Evolutionary conservation across 495 filamentous ascomycete species (phyloP).

Genomic region (Lasiosphaeris hirsuta): DNA sequence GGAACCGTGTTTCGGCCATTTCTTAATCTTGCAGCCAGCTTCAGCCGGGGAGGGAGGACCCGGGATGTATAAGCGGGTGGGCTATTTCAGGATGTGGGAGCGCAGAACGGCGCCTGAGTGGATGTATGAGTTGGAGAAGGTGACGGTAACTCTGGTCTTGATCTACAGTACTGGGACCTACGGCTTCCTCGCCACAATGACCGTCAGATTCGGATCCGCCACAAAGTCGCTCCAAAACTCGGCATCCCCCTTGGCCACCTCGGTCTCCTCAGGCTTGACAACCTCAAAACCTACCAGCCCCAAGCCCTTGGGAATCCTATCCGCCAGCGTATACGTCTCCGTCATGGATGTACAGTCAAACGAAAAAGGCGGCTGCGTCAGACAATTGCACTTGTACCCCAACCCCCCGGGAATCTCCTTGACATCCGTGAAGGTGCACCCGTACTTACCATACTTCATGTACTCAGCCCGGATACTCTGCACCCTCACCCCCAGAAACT

Average conservation of each 20-base stretch:
- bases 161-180: no score
- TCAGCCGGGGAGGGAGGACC: no score
- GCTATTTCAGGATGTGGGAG: no score
- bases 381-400: conserved; percentile 3
- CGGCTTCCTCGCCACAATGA: neutral
- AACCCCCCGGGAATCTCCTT: conserved; percentile 25
- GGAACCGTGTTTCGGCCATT: no score
- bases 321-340: conserved; percentile 6
- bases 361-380: conserved; percentile 11
- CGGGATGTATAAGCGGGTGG: no score
- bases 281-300: conserved; percentile 22
- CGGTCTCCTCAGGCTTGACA: conserved; percentile 16
- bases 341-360: conserved; percentile 17
- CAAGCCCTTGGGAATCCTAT: conserved; percentile 13
- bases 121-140: no score
- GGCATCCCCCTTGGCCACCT: conserved; percentile 20
- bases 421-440: conserved; percentile 9
- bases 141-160: no score
- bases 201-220: conserved; percentile 18
- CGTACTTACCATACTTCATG: conserved; percentile 22
- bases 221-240: conserved; percentile 28
- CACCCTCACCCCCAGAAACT: conserved; percentile 22
- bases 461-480: conserved; percentile 10
- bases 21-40: no score
- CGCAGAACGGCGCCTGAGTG: no score